phyloP scores from a whole-genome alignment of 345 rosid genomes.

The Dimocarpus longan region DNA sequence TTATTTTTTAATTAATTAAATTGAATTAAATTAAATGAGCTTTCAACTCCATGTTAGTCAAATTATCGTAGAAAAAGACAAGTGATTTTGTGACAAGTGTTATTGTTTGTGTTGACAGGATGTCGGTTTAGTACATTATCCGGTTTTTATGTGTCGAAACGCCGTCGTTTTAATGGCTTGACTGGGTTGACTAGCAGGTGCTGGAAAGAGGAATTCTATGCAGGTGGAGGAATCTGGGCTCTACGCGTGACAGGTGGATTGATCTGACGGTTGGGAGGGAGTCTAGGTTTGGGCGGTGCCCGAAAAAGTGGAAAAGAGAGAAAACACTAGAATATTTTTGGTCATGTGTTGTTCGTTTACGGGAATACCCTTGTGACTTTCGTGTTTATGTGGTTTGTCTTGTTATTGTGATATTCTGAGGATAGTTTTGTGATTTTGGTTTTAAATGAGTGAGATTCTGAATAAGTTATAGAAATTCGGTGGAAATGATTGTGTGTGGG shows the following conservation, averaged over 20 bases:
- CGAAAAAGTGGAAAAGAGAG: not conserved
- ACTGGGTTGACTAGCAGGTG: not conserved
- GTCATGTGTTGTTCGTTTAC: not conserved
- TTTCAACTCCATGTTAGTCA: not conserved
- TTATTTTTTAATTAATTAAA: no score
- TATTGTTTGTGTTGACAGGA: not conserved
- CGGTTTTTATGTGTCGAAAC: not conserved
- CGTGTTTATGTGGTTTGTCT: not conserved
- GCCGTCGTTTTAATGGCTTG: not conserved
- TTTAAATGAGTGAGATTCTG: not conserved
- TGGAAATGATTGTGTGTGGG: not conserved
- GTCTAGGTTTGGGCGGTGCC: constrained; percentile 22
- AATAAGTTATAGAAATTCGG: no score
- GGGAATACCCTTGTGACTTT: not conserved
- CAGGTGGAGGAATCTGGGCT: not conserved
- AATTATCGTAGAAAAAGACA: not conserved
- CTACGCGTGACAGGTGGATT: not conserved
- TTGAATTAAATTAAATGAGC: no score
- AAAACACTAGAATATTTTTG: not conserved
- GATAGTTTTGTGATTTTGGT: not conserved
- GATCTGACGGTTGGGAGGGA: constrained; percentile 12
- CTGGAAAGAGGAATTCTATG: no score
- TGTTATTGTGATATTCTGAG: not conserved
- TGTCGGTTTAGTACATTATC: not conserved
- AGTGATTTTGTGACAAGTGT: no score